Base-by-base conservation (phyloP, 148 eudicot genomes). In the Beta vulgaris region DNA sequence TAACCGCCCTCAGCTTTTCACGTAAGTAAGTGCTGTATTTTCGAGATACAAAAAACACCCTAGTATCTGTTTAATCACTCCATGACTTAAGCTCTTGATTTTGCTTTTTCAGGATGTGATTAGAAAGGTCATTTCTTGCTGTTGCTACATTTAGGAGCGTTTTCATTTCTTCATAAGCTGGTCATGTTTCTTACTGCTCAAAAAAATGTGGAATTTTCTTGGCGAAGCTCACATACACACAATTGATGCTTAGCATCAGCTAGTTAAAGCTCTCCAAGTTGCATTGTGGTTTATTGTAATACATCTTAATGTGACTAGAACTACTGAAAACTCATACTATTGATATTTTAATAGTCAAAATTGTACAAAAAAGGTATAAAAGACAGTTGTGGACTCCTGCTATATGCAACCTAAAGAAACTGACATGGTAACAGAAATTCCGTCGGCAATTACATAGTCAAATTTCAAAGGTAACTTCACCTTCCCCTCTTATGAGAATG, bases 1-100 rank as follows among this genome's bases (percentile, higher is more conserved):
- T 54, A 89, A 72, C 78, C 88, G 90, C 35, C 81, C 89, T 74
- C 86, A 90, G 9, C 73, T 91, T 74, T 93, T 93, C 88, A 93
- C 89, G 95, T 93, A 84, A 87, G 90, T 59, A 59, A 7, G 28
- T 13, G 11, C 73, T 51, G 18, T 36, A 21, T 61, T 12, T 28
- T 39, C 39, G 0, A 19, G 29, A 4, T 29, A 16, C 18, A 19
- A 8, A 18, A 39, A 19, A n/a, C 6, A 13, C 23, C 16, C 11
- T 28, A 25, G 13, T 57, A 28, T 21, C 21, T 1, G n/a, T 46
- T 25, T n/a, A 35, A 34, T 18, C 10, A 36, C 44, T 31, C 29
- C 21, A 32, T 44, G 34, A 29, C 57, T 2, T 43, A 67, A 31
- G 42, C 13, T 51, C 40, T 37, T 32, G 18, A 43, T 37, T 75